phyloP scores from a whole-genome alignment of 768 basidiomycete genomes.

The Hygrophoropsis aurantiaca region DNA sequence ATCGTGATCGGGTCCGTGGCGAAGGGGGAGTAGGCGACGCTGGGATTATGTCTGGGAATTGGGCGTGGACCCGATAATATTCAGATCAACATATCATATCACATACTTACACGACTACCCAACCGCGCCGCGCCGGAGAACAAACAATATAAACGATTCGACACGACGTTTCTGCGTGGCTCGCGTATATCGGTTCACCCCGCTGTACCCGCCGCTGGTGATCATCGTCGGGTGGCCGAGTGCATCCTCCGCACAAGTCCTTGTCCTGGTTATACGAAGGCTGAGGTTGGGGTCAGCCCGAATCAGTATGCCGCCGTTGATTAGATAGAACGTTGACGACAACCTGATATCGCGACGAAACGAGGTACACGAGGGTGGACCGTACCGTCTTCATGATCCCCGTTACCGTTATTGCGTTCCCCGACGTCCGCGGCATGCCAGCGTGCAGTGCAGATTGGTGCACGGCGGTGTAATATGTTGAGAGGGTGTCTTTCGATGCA shows the following conservation, averaged over 20 bases:
- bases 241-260: no score
- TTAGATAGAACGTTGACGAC: no score
- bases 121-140: no score
- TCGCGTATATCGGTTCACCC: slow-evolving; percentile 79
- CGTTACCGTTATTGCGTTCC: no score
- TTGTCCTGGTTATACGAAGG: no score
- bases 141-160: slow-evolving; percentile 43
- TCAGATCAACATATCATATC: neutral
- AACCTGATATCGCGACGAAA: no score
- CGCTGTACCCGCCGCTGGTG: slow-evolving; percentile 79
- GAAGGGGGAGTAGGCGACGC: slow-evolving; percentile 66
- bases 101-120: no score
- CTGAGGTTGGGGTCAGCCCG: no score
- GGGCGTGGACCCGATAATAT: neutral
- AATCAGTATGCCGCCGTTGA: no score
- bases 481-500: slow-evolving; percentile 43
- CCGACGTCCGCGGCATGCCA: slow-evolving; percentile 56
- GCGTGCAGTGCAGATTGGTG: slow-evolving; percentile 83
- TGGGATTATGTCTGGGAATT: slow-evolving; percentile 75
- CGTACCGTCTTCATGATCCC: no score
- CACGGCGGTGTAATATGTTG: slow-evolving; percentile 68
- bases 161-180: slow-evolving; percentile 58
- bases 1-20: slow-evolving; percentile 71
- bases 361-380: no score
- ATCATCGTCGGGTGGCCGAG: slow-evolving; percentile 72